Percentiles rank a stretch among this genome's conserved stretches.
Conservation (phyloP, 2,329 filamentous ascomycete species). For the Ophiocordyceps camponoti-floridani region DNA sequence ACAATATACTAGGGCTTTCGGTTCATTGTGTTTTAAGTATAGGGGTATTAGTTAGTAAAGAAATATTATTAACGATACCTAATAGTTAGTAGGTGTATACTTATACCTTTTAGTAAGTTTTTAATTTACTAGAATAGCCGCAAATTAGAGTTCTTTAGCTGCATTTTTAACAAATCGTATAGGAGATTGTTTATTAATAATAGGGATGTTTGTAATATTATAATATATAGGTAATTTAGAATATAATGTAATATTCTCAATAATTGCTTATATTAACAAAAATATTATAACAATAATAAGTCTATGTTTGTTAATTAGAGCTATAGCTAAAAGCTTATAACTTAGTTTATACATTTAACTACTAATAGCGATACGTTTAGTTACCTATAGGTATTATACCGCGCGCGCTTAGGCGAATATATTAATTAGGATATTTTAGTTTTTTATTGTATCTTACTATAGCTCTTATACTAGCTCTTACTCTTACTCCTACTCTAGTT, state of each 20-base stretch:
- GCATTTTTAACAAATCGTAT: not conserved
- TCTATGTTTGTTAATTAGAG: not conserved
- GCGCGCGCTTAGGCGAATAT: too few species aligned
- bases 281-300: not conserved
- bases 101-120: not conserved
- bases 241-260: not conserved
- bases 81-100: not conserved
- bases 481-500: too few species aligned
- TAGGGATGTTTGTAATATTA: not conserved
- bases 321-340: not conserved
- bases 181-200: not conserved
- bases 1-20: too few species aligned
- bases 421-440: too few species aligned
- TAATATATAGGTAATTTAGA: not conserved
- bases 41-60: too few species aligned
- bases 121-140: not conserved
- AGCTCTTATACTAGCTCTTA: too few species aligned
- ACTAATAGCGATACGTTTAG: too few species aligned
- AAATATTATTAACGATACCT: too few species aligned
- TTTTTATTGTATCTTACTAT: too few species aligned
- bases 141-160: not conserved
- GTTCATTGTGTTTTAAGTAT: too few species aligned
- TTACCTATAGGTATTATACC: too few species aligned
- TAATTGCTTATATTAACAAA: not conserved
- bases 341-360: not conserved